Base-by-base conservation (phyloP, 352 stramenopile species). In the Pythium scleroteichum region DNA sequence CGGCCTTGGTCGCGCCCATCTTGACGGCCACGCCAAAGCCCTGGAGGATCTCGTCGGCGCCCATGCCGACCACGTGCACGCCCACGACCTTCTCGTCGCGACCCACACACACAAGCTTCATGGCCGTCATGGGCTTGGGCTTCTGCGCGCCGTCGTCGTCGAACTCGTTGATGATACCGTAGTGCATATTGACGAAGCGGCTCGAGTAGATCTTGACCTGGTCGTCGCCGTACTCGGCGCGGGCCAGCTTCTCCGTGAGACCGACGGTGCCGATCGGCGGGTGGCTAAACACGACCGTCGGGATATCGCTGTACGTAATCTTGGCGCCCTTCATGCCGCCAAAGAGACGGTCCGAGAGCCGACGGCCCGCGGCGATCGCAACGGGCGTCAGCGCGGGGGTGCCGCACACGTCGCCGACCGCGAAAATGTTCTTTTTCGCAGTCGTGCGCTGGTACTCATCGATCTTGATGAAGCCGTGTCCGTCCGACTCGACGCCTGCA, bases 11-110 rank as follows among this genome's bases (percentile, higher is more conserved):
- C 6, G 95, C 95, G 44, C 94, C 94, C 92, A 99, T 98, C 73
- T 99, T 99, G 62, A 99, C 90, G 2, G 97, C 97, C 20, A 99
- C 95, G 53, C 88, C 97, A 69, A 99, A 99, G 56, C 97, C 97
- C 78, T 99, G 97, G 61, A 99, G 72, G 75, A 99, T 99, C 83
- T 99, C 97, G 74, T 99, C 97, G 4, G 90, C 91, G 14, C 77
- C 92, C 66, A 96, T 87, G 50, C 96, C 97, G 49, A 98, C 95
- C 41, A 98, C 76, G 73, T 99, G 97, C 5, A 99, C 75, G 46
- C 97, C 97, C 35, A 99, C 95, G 23, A 99, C 95, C 29, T 86
- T 87, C 71, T 98, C 92, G 0, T 95, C 66, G 23, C 81, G 61
- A 29, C 92, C 94, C 10, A 78, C 71, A 58, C 84, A 97, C 46